Base-by-base conservation (phyloP, 192 early-diverging fungal genomes). In the Glomus cerebriforme region DNA sequence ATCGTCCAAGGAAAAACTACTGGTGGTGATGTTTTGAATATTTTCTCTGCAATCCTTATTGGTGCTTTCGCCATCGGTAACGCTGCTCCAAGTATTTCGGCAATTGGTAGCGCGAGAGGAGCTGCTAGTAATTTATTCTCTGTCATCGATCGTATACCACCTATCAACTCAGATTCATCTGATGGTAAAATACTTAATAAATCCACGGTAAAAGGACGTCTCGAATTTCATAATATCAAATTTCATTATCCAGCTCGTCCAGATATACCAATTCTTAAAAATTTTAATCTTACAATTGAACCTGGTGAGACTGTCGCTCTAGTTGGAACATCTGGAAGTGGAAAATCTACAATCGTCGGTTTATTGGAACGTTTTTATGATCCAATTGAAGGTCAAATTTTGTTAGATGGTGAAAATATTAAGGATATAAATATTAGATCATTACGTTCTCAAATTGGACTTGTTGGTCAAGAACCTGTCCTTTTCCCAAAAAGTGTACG, bases 241-340 rank as follows among this genome's bases (percentile, higher is more conserved):
- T 99, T 99, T 85, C 54, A 83, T 70, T 99, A 99, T 79, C 95
- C 96, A 24, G 86, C 92, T 34, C 88, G 95, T 19, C 89, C 89
- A 0, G 92, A 95, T 26, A 92, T 96, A n/a, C 86, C 81, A 43
- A 90, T 99, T 17, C 83, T 99, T 75, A 85, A 91, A 29, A 85
- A 86, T 17, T 86, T 98, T 66, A 90, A 82, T 80, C 85, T 98
- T 45, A 87, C 79, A 59, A 85, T 96, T 62, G 79, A 85, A 34
- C 85, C 91, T 13, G 96, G 97, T 7, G 85, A 91, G 60, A 94
- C 91, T 2, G 92, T 97, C n/a, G 97, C 96, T 29, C 86, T 99
- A 54, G 95, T 96, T 39, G 97, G 97, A 43, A 91, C 87, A 54
- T 96, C 94, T 8, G 97, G 97, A 5, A 89, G 87, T 69, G 93